These are phyloP conservation scores for Cryphonectria radicalis DNA, from an alignment of 2,329 filamentous ascomycete species.

Conservation along the genomic window DNA sequence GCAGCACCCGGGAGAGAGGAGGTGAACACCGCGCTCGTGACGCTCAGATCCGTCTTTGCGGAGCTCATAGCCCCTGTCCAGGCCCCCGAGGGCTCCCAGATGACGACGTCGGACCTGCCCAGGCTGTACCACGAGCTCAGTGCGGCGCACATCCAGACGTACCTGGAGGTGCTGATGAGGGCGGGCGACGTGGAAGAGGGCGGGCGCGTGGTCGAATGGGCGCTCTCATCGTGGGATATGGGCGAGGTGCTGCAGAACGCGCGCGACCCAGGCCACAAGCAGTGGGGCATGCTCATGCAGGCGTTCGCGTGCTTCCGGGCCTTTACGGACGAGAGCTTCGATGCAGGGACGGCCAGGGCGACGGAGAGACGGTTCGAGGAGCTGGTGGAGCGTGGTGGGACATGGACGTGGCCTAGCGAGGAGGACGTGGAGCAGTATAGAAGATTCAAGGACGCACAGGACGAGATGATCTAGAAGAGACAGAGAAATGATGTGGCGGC, in stretches of 20 bases:
- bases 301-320: constrained; percentile 48
- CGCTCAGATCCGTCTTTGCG: constrained; percentile 30
- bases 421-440: constrained; percentile 43
- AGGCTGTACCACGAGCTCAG: constrained; percentile 48
- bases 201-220: constrained; percentile 61
- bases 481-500: not conserved
- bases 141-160: constrained; percentile 57
- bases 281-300: constrained; percentile 38
- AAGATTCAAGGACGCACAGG: not conserved
- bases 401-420: constrained; percentile 45
- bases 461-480: not conserved
- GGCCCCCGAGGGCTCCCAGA: constrained; percentile 30
- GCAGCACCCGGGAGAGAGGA: not conserved
- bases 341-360: constrained; percentile 36
- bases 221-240: constrained; percentile 51
- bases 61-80: constrained; percentile 36
- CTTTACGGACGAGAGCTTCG: constrained; percentile 49
- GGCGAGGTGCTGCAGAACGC: constrained; percentile 41
- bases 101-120: constrained; percentile 16
- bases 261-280: constrained; percentile 41
- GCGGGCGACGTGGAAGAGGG: constrained; percentile 64
- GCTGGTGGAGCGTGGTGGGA: constrained; percentile 34
- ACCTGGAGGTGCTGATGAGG: constrained; percentile 66
- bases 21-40: constrained; percentile 27
- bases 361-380: constrained; percentile 38